Base-by-base conservation (phyloP, 805 yeast species). In the Dipodascopsis tothii region DNA sequence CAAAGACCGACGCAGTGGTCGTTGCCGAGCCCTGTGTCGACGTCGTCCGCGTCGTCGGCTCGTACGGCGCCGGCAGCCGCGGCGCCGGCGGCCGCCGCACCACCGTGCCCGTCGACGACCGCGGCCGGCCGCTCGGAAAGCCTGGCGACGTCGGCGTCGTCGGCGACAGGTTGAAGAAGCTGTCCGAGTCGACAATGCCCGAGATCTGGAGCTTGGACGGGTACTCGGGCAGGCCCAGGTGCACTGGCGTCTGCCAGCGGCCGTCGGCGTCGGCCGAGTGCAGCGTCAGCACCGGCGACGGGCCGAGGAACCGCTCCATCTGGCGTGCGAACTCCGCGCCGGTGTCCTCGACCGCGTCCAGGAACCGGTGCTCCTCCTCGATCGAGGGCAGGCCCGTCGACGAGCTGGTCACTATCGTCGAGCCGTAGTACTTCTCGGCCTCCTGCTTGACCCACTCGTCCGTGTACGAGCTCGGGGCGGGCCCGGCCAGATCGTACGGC, bases 261-360 rank as follows among this genome's bases (percentile, higher is more conserved):
- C 11, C 32, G 32, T 16, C 22, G 7, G 36, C 30, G 14, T 9
- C 14, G 22, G 36, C 7, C 11, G 9, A 9, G 22, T 33, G 19
- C n/a, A 35, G 33, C 22, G 41, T 45, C 28, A 44, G 37, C 4
- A 48, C 50, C 4, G 52, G 52, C 17, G 52, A 46, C 4, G 52
- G 45, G 36, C 40, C 43, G 17, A 48, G 33, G 21, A 48, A 21
- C 6, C 33, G 17, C 40, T 45, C 50, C 16, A 48, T 41, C 37
- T 48, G 43, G 9, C 40, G 32, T 3, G 52, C 52, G 23, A 45
- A 36, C 7, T 38, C 28, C 37, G 27, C 39, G 3, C 22, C 27
- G 16, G 41, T 44, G 6, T 41, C 46, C 38, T 46, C 48, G n/a
- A 39, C 46, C 22, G 52, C 52, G 35, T 48, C 50, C 6, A 35